Conservation (phyloP, 2,329 filamentous ascomycete genomes). For the Cladosporium halotolerans region DNA sequence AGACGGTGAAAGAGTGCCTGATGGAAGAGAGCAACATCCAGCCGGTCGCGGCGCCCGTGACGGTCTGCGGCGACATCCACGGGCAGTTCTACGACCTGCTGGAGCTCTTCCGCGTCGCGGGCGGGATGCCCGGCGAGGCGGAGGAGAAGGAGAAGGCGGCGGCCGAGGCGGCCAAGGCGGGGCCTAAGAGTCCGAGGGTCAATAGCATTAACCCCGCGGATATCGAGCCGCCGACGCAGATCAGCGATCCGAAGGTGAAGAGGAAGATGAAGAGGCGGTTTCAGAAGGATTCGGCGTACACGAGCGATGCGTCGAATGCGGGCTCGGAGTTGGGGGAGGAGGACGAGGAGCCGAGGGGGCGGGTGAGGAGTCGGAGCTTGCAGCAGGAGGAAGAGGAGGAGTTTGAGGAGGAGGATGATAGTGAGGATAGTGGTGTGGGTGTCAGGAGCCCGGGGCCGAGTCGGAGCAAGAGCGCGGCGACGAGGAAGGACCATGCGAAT, state of each 20-base stretch:
- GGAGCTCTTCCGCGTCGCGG: constrained; percentile 92
- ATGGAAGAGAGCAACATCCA: constrained; percentile 99
- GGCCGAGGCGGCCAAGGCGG: constrained; percentile 25
- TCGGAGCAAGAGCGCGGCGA: constrained; percentile 33
- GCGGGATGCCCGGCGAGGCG: constrained; percentile 83
- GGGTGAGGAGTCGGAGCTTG: constrained; percentile 30
- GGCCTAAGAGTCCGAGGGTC: constrained; percentile 34
- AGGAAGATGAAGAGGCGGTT: constrained; percentile 67
- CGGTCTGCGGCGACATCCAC: constrained; percentile 96
- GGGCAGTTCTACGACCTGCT: constrained; percentile 98
- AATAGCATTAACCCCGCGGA: constrained; percentile 71
- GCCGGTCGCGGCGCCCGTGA: constrained; percentile 93
- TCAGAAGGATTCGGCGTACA: constrained; percentile 47
- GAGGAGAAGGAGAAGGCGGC: constrained; percentile 24
- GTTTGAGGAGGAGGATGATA: constrained; percentile 46
- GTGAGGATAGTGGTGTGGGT: constrained; percentile 36
- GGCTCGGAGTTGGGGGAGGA: constrained; percentile 31
- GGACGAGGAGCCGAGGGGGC: constrained; percentile 37
- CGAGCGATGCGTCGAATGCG: constrained; percentile 44
- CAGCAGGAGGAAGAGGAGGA: constrained; percentile 38
- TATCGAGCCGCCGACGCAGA: constrained; percentile 82
- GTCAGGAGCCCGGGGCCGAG: constrained; percentile 32
- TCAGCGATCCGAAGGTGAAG: constrained; percentile 78
- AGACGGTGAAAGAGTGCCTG: constrained; percentile 96
- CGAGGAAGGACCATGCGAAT: constrained; percentile 39